Base-by-base conservation (phyloP, 257 asterid genomes). In the Ilex asprella region DNA sequence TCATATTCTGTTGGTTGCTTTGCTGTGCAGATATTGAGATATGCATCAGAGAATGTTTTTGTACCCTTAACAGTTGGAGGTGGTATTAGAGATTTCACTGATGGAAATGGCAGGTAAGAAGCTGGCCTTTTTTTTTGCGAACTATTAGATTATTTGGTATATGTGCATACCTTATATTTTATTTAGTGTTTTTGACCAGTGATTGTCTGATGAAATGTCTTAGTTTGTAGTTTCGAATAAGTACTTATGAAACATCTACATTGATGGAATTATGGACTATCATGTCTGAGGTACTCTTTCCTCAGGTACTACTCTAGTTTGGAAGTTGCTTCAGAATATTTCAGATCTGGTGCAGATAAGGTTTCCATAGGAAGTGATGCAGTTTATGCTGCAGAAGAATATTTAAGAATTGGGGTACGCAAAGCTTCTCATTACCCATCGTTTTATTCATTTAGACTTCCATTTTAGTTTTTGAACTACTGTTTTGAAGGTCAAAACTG, bases 1-100 rank as follows among this genome's bases (percentile, higher is more conserved):
- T 21, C 27, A 21, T 21, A 21, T 66, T 51, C 32, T 49, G 12
- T 16, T 58, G 13, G 16, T 68, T 76, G 30, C 65, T 60, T 61
- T 67, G 29, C 58, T 39, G 51, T 73, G 29, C 74, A 90, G 97
- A 93, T 90, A 62, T 69, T 90, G 73, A 85, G 87, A 69, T 62
- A 65, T 59, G 73, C 95, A 39, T 90, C 97, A 29, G 89, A 90
- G 77, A 83, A 87, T 67, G 87, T 86, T 61, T 90, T 90, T 73
- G 97, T 90, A 61, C 97, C 97, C 15, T 81, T 90, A 70, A 87
- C 97, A 27, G 97, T 90, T 69, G 97, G 97, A 74, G 97, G 97
- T 32, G 97, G 97, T 63, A 90, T 90, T 64, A 82, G 93, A 75
- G 96, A 90, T 82, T 90, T 90, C 66, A 87, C 86, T 62, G 97